Base-by-base conservation (phyloP, 2,329 filamentous ascomycete genomes). In the Coniochaeta sp. region DNA sequence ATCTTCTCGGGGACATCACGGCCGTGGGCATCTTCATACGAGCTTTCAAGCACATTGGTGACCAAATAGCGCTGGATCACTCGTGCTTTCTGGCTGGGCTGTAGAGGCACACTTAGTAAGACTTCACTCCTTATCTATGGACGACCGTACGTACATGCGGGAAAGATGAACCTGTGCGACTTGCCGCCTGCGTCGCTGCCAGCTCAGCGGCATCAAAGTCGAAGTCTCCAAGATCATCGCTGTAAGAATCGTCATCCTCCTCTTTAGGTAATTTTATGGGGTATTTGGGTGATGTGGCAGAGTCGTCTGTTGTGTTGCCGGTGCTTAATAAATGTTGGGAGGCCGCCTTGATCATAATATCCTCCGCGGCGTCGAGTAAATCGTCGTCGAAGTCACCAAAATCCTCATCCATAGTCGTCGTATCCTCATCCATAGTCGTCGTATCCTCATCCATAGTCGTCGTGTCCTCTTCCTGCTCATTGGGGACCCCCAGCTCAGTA, bases 1-100 rank as follows among this genome's bases (percentile, higher is more conserved):
- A 95, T 78, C 81, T 94, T 91, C 67, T 95, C 87, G 40, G 75
- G 74, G 49, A 74, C 76, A 48, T 72, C 67, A 57, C 79, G 75
- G 42, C 86, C 83, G 57, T 76, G 78, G 20, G 79, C 74, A 66
- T 85, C 82, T 53, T 73, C 71, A 67, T 89, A 95, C 45, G 83
- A 77, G 59, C 80, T 81, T 55, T 88, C 81, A 54, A 87, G 72
- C 58, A 91, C 81, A 63, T 86, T 83, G 58, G 85, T 86, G 60
- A 96, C 80, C 56, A 91, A 75, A 71, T 95, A 96, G 58, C 92
- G 86, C 69, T 95, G 90, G 63, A 95, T 95, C 47, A 85, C 82
- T 72, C 83, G 85, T 60, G 78, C 73, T 66, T 85, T 87, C 65
- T 77, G 72, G 65, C 74, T 79, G 70, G 78, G 82, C 86, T 87